Conservation (phyloP, 306 rosid genomes). For the Quercus agrifolia region DNA sequence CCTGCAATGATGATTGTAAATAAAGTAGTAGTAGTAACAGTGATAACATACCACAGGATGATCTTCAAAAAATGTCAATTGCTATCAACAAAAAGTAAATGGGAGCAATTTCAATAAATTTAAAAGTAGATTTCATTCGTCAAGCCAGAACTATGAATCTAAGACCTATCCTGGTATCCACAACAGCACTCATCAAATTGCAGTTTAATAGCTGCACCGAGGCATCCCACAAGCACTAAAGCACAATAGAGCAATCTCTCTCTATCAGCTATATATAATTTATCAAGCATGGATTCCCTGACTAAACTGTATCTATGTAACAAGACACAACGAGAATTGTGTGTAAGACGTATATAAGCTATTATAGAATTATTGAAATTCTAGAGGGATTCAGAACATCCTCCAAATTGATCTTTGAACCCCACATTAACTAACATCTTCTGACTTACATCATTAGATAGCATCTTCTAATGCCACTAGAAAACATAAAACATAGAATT, state of each 20-base stretch:
- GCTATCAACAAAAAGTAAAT: not conserved
- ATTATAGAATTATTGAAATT: not conserved
- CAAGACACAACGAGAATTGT: no score
- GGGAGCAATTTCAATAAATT: not conserved
- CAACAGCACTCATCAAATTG: no score
- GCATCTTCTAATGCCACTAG: no score
- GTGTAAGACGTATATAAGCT: no score
- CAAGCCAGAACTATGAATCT: not conserved
- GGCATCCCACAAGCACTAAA: no score
- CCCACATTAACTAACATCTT: conserved; percentile 76
- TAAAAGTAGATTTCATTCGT: not conserved
- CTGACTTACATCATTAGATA: conserved; percentile 23
- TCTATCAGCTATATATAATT: no score
- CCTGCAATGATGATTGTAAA: conserved; percentile 44
- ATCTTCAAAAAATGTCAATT: conserved; percentile 3
- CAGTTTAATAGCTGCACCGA: no score
- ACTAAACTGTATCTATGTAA: no score
- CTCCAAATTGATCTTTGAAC: conserved; percentile 59
- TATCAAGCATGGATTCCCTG: no score
- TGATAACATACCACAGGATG: not conserved
- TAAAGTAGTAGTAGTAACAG: not conserved
- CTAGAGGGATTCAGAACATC: conserved; percentile 70
- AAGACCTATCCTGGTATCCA: no score
- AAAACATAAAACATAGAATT: no score
- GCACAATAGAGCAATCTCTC: no score